These are phyloP conservation scores for Penicillium psychrosexuale DNA, from an alignment of 2,329 filamentous ascomycete species.

Conservation along the genomic window DNA sequence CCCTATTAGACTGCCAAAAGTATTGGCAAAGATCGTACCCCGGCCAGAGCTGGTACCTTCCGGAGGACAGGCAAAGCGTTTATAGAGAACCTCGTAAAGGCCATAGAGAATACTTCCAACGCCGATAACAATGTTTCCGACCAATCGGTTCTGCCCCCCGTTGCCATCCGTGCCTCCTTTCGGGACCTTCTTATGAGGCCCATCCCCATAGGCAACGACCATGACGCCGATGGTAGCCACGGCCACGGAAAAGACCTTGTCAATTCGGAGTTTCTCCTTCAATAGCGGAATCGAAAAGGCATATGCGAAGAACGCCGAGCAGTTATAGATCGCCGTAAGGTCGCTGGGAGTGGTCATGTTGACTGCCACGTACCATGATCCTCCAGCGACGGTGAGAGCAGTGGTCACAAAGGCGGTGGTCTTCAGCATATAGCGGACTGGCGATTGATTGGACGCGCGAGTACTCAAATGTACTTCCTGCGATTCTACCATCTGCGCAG, in stretches of 20 bases:
- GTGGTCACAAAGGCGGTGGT: constrained; percentile 80
- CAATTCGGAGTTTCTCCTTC: constrained; percentile 75
- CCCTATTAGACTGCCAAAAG: constrained; percentile 84
- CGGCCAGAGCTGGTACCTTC: constrained; percentile 79
- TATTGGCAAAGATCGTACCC: constrained; percentile 95
- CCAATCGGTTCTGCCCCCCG: constrained; percentile 61
- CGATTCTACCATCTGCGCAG: constrained; percentile 80
- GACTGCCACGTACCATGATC: constrained; percentile 94
- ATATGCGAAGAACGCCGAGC: constrained; percentile 97
- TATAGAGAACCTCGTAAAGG: constrained; percentile 96
- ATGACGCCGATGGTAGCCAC: constrained; percentile 88
- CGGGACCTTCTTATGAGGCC: constrained; percentile 51
- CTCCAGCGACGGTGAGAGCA: constrained; percentile 82
- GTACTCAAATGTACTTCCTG: constrained; percentile 64
- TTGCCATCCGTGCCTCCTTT: constrained; percentile 45
- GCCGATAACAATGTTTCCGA: constrained; percentile 91
- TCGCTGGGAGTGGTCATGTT: constrained; percentile 90
- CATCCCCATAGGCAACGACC: constrained; percentile 91
- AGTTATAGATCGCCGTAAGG: constrained; percentile 98
- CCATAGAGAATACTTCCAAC: constrained; percentile 89
- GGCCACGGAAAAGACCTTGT: constrained; percentile 81
- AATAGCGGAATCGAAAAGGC: constrained; percentile 90
- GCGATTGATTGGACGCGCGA: constrained; percentile 43
- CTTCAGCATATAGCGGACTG: constrained; percentile 70
- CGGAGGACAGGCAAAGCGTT: constrained; percentile 86